phyloP scores from a whole-genome alignment of 495 filamentous ascomycete genomes.

The Penicillium desertorum region DNA sequence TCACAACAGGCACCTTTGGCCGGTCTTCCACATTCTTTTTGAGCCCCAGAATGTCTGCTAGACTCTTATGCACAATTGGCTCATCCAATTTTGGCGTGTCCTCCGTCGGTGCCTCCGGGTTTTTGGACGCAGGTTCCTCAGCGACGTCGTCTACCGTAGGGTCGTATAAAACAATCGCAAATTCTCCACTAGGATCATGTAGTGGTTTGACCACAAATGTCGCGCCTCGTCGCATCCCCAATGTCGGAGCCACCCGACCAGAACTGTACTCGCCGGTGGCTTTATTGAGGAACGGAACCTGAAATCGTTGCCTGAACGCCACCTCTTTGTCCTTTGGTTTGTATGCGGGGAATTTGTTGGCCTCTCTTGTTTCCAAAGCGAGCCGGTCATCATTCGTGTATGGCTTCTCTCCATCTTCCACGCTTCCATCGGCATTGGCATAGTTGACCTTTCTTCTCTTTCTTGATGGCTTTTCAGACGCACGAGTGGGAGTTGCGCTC shows the following conservation, averaged over 20 bases:
- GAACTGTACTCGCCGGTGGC: conserved; percentile 66
- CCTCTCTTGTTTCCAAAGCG: conserved; percentile 82
- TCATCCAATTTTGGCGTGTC: conserved; percentile 65
- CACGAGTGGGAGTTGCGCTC: conserved; percentile 64
- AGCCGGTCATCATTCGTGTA: conserved; percentile 88
- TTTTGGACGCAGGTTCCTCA: conserved; percentile 52
- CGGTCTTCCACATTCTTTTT: conserved; percentile 80
- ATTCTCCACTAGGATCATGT: conserved; percentile 93
- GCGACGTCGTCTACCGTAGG: conserved; percentile 88
- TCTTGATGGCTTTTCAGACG: conserved; percentile 77
- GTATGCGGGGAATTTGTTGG: conserved; percentile 87
- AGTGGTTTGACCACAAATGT: conserved; percentile 86
- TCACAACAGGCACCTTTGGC: conserved; percentile 93
- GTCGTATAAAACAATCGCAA: conserved; percentile 94
- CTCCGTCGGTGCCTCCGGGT: conserved; percentile 51
- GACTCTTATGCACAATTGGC: conserved; percentile 84
- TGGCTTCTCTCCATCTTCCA: conserved; percentile 65
- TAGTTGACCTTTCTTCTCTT: conserved; percentile 93
- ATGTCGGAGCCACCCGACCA: conserved; percentile 74
- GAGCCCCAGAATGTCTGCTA: conserved; percentile 93
- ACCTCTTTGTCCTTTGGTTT: conserved; percentile 82
- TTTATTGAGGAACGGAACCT: conserved; percentile 85
- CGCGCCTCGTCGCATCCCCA: conserved; percentile 81
- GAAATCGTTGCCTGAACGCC: conserved; percentile 79
- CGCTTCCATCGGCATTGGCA: conserved; percentile 69